Conservation (phyloP, 1,139 yeast genomes). For the Yamadazyma diospyri region DNA sequence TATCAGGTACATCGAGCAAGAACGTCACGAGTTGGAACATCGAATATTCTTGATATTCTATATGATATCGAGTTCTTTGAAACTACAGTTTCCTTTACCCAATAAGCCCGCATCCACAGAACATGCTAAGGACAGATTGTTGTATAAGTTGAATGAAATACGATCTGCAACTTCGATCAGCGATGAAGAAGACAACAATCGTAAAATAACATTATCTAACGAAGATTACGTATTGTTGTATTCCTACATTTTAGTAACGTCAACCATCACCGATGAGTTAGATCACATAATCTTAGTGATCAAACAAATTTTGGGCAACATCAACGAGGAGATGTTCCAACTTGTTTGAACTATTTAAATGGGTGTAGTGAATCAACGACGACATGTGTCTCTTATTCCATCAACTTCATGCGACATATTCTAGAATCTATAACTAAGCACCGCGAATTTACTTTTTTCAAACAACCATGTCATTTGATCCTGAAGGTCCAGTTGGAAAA, state of each 20-base stretch:
- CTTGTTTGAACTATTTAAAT: slow-evolving; percentile 30
- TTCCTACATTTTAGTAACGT: slow-evolving; percentile 69
- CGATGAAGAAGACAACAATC: not conserved
- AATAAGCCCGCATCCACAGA: slow-evolving; percentile 74
- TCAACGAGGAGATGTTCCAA: slow-evolving; percentile 52
- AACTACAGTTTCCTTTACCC: slow-evolving; percentile 74
- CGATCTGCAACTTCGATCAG: slow-evolving; percentile 20
- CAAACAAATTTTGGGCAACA: slow-evolving; percentile 59
- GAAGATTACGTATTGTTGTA: slow-evolving; percentile 76
- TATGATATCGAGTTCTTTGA: slow-evolving; percentile 74
- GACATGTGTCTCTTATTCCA: not conserved
- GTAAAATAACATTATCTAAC: slow-evolving; percentile 26
- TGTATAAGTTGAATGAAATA: slow-evolving; percentile 57
- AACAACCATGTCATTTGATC: slow-evolving; percentile 27
- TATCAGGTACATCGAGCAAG: slow-evolving; percentile 51
- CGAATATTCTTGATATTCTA: slow-evolving; percentile 71
- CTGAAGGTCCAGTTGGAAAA: slow-evolving; percentile 42
- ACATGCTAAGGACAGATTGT: slow-evolving; percentile 68
- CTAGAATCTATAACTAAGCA: slow-evolving; percentile 1
- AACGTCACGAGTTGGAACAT: slow-evolving; percentile 66
- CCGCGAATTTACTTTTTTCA: not conserved
- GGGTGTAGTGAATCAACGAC: no score
- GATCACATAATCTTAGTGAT: slow-evolving; percentile 53
- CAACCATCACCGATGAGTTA: slow-evolving; percentile 63
- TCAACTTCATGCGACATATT: slow-evolving; percentile 1